A percentile compares a stretch with the other conserved stretches of the same genome.
Evolutionary conservation across 2,329 filamentous ascomycete genomes (phyloP).

Genomic region (Diaporthe velutina): DNA sequence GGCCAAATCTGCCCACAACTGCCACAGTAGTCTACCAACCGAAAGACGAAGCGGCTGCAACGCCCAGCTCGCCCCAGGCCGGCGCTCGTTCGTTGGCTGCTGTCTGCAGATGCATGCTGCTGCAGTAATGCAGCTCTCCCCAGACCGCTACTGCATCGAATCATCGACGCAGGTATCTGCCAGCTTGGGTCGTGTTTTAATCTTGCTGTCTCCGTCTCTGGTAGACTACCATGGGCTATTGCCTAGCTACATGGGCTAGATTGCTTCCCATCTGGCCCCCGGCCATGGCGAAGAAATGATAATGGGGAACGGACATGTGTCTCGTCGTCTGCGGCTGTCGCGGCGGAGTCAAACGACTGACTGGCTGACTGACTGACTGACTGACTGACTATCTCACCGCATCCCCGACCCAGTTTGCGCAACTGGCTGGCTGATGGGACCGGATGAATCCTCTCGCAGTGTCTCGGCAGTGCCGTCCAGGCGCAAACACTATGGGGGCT

Average conservation of each 20-base stretch:
- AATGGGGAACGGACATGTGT: constrained; percentile 7
- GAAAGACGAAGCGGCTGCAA: neutral
- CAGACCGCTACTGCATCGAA: constrained; percentile 24
- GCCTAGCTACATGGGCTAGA: neutral
- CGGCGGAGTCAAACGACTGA: constrained; percentile 13
- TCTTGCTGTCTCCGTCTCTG: neutral
- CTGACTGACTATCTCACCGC: constrained; percentile 9
- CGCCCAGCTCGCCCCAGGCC: neutral
- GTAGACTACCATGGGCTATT: constrained; percentile 6
- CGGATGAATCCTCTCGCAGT: neutral
- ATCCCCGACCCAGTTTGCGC: neutral
- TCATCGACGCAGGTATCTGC: constrained; percentile 15
- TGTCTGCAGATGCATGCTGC: constrained; percentile 3
- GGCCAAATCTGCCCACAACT: neutral
- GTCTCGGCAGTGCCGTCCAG: constrained; percentile 20
- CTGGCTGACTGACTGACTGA: too few relatives aligned
- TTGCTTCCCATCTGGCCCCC: neutral
- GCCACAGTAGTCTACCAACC: neutral
- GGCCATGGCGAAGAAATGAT: neutral
- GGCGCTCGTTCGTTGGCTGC: neutral
- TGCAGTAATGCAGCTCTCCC: neutral
- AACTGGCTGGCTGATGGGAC: constrained; percentile 7
- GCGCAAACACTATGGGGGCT: neutral
- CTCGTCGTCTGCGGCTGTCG: constrained; percentile 8
- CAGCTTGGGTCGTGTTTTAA: neutral